Evolutionary conservation across 192 early-diverging fungal genomes (phyloP).

Genomic region (Coemansia guatemalensis): DNA sequence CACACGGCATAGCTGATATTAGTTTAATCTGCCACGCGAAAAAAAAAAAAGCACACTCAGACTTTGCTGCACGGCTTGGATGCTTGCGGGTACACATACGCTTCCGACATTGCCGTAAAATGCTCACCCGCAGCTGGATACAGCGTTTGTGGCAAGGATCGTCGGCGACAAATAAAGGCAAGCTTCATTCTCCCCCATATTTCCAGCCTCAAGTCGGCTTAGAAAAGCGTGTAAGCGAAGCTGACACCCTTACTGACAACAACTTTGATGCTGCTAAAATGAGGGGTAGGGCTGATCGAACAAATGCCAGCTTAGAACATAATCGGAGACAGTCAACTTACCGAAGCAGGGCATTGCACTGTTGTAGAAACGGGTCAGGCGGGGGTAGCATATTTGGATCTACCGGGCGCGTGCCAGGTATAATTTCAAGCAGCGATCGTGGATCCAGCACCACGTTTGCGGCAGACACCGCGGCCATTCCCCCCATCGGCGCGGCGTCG

Average conservation of each 20-base stretch:
- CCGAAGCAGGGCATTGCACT: constrained; percentile 40
- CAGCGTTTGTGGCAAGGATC: background rate
- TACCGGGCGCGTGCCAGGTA: constrained; percentile 13
- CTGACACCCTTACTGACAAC: background rate
- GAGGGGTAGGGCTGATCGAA: background rate
- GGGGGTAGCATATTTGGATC: constrained; percentile 30
- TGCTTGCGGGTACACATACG: background rate
- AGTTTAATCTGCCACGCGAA: background rate
- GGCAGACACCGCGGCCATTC: constrained; percentile 7
- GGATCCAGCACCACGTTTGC: background rate
- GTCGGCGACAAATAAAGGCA: background rate
- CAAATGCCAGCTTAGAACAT: background rate
- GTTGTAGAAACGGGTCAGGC: constrained; percentile 26
- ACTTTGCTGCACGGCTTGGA: background rate
- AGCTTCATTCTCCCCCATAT: too few species aligned
- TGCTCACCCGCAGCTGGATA: background rate
- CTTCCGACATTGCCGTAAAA: background rate
- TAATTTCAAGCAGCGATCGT: constrained; percentile 32
- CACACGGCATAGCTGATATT: constrained; percentile 3
- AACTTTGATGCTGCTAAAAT: background rate
- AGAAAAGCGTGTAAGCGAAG: background rate
- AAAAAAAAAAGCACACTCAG: background rate
- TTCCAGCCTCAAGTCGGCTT: background rate
- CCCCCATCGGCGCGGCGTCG: constrained; percentile 7
- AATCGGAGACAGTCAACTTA: constrained; percentile 20